Conservation (phyloP, 2,329 filamentous ascomycete genomes). For the Diaporthe ampelina region DNA sequence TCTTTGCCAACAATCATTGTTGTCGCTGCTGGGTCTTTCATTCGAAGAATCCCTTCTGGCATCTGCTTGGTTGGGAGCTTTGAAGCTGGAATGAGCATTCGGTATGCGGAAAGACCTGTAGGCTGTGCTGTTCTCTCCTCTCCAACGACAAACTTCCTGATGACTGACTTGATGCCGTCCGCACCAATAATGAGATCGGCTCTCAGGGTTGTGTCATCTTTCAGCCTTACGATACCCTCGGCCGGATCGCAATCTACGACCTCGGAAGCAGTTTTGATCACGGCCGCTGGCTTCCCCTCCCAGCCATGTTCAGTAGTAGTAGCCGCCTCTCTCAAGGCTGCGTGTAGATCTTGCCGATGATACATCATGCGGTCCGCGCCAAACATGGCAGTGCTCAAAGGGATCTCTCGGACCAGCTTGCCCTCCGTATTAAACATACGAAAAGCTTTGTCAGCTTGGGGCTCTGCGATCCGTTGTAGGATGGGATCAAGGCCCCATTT, state of each 20-base stretch:
- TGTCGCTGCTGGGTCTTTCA: constrained; percentile 3
- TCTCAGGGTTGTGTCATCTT: constrained; percentile 47
- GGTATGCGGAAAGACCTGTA: constrained; percentile 56
- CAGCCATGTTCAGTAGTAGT: constrained; percentile 41
- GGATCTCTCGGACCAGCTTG: constrained; percentile 50
- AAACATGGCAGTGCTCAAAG: constrained; percentile 49
- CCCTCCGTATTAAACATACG: constrained; percentile 47
- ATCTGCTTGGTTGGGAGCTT: constrained; percentile 60
- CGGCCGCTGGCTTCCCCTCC: constrained; percentile 44
- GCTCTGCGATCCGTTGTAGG: constrained; percentile 47
- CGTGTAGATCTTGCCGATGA: constrained; percentile 57
- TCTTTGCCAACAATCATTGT: constrained; percentile 8
- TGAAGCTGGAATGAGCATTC: constrained; percentile 52
- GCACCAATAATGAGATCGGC: constrained; percentile 55
- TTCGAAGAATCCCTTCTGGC: constrained; percentile 50
- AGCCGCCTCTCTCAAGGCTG: constrained; percentile 48
- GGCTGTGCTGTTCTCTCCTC: constrained; percentile 45
- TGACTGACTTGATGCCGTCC: constrained; percentile 50
- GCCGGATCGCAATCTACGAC: constrained; percentile 58
- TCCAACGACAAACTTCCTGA: constrained; percentile 42
- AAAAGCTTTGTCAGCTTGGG: constrained; percentile 54
- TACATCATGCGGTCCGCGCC: constrained; percentile 57
- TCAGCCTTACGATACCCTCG: constrained; percentile 50
- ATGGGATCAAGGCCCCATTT: constrained; percentile 49
- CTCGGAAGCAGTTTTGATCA: constrained; percentile 46